These are phyloP conservation scores for Saururus chinensis DNA, from an alignment of 164 flowering plant species.

Conservation along the genomic window DNA sequence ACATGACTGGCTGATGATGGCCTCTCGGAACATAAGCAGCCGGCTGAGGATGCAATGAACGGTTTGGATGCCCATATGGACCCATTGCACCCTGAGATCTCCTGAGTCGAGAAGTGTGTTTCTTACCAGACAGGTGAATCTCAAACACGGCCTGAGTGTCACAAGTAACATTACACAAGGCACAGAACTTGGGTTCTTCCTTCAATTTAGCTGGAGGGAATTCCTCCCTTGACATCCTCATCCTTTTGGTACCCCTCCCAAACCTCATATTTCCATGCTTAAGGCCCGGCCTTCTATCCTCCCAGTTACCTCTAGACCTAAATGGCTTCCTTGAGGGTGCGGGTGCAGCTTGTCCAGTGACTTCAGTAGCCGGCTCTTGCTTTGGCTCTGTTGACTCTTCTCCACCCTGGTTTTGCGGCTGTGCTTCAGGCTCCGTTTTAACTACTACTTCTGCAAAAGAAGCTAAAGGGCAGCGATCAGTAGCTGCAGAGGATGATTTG, in stretches of 20 bases:
- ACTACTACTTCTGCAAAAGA: neutral
- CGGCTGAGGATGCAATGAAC: conserved; percentile 14
- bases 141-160: conserved; percentile 41
- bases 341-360: neutral
- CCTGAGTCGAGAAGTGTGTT: conserved; percentile 15
- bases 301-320: conserved; percentile 1
- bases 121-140: conserved; percentile 46
- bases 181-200: conserved; percentile 10
- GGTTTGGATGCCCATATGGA: neutral
- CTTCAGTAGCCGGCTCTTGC: too few species aligned
- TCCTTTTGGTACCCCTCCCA: conserved; percentile 3
- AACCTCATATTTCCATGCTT: neutral
- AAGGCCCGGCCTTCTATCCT: conserved; percentile 3
- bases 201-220: neutral
- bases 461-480: neutral
- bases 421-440: conserved; percentile 4
- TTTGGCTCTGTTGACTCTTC: neutral
- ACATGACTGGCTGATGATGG: conserved; percentile 3
- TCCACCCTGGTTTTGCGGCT: conserved; percentile 2
- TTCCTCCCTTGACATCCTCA: neutral
- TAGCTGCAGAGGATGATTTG: neutral
- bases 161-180: conserved; percentile 29
- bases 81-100: conserved; percentile 21
- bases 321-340: neutral
- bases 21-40: conserved; percentile 9